Evolutionary conservation across 345 rosid genomes (phyloP), one percentile per base, ranked within the genome.

Genomic region (Gossypium thurberi): DNA sequence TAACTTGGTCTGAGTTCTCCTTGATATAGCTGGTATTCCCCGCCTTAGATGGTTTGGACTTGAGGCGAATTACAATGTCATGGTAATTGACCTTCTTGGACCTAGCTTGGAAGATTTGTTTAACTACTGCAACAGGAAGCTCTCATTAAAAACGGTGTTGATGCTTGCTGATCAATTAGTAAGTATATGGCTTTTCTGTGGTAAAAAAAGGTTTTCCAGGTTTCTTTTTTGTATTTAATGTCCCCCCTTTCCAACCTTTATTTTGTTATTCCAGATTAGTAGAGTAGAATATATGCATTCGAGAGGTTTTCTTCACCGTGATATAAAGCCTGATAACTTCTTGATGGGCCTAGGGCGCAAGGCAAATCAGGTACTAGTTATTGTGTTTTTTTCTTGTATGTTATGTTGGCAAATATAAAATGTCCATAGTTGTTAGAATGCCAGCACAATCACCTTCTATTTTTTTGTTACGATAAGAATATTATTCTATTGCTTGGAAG

Each of bases 141-240:
- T 91, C 42, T 78, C 94, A 40, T 78, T 89, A 82, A 91, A 91
- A 79, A 78, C 97, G 14, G 97, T 89, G 10, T 75, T 91, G 75
- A 91, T 91, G 97, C 94, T 91, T 56, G 97, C 97, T 12, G 97
- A 91, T 82, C 97, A 91, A 77, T 76, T 91, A 60, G 97, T 89
- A 57, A 83, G 91, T 74, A 33, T 59, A 73, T 42, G 44, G 64
- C 60, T 21, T 13, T 55, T 65, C 26, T 68, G 18, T 25, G 53
- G 21, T 14, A n/a, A 60, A 69, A 7, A 63, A 46, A 47, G 26
- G 8, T 4, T 69, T 42, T 66, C 7, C 10, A 2, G 58, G 8
- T 75, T 47, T 23, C 40, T 5, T 63, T 37, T 42, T 56, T 17
- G 7, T 58, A 18, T 51, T 64, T 51, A 18, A 21, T 21, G 10